phyloP scores from a whole-genome alignment of 1,139 yeast species.

The Magnusiomyces sp. region DNA sequence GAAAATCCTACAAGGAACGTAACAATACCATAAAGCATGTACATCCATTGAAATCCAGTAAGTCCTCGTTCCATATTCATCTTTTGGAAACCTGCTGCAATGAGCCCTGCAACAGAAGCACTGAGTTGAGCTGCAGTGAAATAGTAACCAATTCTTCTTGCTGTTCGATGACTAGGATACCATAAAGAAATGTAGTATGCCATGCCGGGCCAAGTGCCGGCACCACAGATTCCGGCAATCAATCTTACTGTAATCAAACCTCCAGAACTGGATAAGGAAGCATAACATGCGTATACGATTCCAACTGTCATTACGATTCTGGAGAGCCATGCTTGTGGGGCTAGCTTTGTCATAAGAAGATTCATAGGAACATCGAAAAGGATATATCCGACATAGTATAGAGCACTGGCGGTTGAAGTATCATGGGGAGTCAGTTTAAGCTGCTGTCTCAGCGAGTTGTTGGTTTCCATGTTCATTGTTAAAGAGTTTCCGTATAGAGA shows the following conservation, averaged over 20 bases:
- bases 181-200: conserved; percentile 75
- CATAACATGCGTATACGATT: conserved; percentile 63
- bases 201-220: conserved; percentile 94
- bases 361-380: conserved; percentile 86
- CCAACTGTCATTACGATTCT: conserved; percentile 75
- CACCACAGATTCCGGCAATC: conserved; percentile 71
- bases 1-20: conserved; percentile 61
- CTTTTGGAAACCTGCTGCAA: conserved; percentile 79
- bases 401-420: conserved; percentile 68
- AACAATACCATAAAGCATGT: conserved; percentile 62
- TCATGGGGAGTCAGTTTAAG: conserved; percentile 48
- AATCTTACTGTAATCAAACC: conserved; percentile 69
- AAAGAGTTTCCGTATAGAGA: conserved; percentile 71
- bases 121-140: conserved; percentile 87
- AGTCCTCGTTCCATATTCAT: conserved; percentile 65
- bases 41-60: conserved; percentile 88
- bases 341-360: conserved; percentile 68
- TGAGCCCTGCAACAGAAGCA: conserved; percentile 79
- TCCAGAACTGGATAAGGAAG: conserved; percentile 43
- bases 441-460: conserved; percentile 54
- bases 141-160: conserved; percentile 77
- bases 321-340: conserved; percentile 80
- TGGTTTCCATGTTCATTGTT: conserved; percentile 62
- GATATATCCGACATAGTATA: conserved; percentile 75
- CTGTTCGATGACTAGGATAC: conserved; percentile 75